Percentiles rank a stretch among this genome's conserved stretches.
Evolutionary conservation across 306 rosid genomes (phyloP).

Genomic region (Pterocarpus macrocarpus): DNA sequence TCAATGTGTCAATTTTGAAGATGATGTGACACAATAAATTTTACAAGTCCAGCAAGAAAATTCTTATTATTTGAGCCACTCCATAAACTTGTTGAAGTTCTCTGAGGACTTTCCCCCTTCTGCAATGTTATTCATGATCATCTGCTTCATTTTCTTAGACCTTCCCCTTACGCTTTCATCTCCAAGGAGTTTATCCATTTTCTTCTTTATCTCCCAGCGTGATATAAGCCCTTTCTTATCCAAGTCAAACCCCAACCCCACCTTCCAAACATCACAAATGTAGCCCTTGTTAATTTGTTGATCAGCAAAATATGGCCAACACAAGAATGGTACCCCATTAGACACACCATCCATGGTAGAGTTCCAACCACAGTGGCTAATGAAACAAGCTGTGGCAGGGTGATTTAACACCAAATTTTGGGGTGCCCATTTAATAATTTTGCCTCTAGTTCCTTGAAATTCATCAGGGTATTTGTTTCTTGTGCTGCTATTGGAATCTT

Average conservation of each 20-base stretch:
- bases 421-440: slow-evolving; percentile 46
- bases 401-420: slow-evolving; percentile 41
- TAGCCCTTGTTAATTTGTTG: slow-evolving; percentile 27
- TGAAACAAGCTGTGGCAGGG: slow-evolving; percentile 45
- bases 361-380: slow-evolving; percentile 55
- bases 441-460: slow-evolving; percentile 30
- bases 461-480: slow-evolving; percentile 22
- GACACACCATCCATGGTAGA: slow-evolving; percentile 46
- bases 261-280: slow-evolving; percentile 50
- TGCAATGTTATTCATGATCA: background rate
- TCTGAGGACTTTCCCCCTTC: slow-evolving; percentile 40
- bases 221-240: background rate
- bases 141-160: slow-evolving; percentile 20
- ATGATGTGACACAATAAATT: no score
- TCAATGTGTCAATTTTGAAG: no score
- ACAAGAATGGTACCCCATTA: slow-evolving; percentile 44
- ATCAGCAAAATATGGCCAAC: slow-evolving; percentile 52
- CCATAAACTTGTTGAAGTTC: slow-evolving; percentile 32
- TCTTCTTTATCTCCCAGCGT: slow-evolving; percentile 4
- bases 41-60: no score
- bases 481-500: slow-evolving; percentile 25
- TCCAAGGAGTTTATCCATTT: slow-evolving; percentile 24
- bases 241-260: slow-evolving; percentile 16
- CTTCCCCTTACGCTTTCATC: slow-evolving; percentile 20
- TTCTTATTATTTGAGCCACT: slow-evolving; percentile 39